Evolutionary conservation across 345 rosid species (phyloP), one percentile per base, ranked within the genome.

Genomic region (Eutrema heterophyllum): DNA sequence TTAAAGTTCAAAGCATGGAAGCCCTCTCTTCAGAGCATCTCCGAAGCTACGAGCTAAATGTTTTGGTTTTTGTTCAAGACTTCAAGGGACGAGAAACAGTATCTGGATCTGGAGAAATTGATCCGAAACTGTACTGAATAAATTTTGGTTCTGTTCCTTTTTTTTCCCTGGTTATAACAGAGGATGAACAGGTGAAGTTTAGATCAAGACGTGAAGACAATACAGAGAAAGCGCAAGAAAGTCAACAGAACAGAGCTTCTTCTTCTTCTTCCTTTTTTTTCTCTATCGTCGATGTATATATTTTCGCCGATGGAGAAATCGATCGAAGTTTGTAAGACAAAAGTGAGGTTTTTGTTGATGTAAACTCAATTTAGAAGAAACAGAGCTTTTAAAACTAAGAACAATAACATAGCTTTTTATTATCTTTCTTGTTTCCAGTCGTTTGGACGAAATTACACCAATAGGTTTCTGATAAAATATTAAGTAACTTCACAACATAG

Each of bases 11-110:
- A 86, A 76, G 53, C 87, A 63, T 93, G 98, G 97, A 85, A 82
- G 65, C 98, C 98, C 0, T 81, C 89, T 21, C 80, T 93, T 56
- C 92, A 86, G 55, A 91, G 97, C 86, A 93, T 93, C 66, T 84
- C 90, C 0, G 98, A 93, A 82, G 80, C 86, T 51, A 83, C 68
- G 1, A 84, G 82, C 82, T 87, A 78, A 77, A 38, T 68, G 49
- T 51, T 75, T 67, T 56, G 45, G n/a, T 46, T 65, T 44, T 52
- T 40, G 61, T 40, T 67, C 27, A 18, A 18, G 21, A 18, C 21
- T 18, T 18, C 21, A 15, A 41, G 11, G 12, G 16, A 44, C 38
- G 49, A 55, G 46, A 61, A 35, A 61, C 45, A 39, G 57, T 73
- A 7, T n/a, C 11, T 53, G 54, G 62, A 52, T 63, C 74, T 55